Conservation (phyloP, 805 yeast genomes). For the Metschnikowia henanensis region DNA sequence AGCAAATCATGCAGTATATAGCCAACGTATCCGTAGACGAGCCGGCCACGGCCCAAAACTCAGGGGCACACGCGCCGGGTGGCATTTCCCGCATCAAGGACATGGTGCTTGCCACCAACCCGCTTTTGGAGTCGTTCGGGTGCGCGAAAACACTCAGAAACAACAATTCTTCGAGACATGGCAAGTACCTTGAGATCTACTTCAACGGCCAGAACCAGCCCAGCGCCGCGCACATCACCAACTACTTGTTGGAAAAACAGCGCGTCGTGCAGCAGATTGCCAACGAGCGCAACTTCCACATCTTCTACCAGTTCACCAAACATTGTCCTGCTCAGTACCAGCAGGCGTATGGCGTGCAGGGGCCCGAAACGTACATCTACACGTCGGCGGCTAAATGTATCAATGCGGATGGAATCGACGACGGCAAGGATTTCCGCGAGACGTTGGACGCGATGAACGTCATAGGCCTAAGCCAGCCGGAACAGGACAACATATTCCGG, state of each 20-base stretch:
- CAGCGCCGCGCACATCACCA: constrained; percentile 93
- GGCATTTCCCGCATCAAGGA: constrained; percentile 83
- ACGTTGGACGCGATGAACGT: constrained; percentile 87
- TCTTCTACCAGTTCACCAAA: constrained; percentile 93
- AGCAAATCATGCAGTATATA: constrained; percentile 95
- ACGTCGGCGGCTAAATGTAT: constrained; percentile 87
- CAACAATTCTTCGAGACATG: constrained; percentile 89
- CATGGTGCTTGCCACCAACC: constrained; percentile 97
- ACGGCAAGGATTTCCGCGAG: constrained; percentile 71
- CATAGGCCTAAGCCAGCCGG: constrained; percentile 78
- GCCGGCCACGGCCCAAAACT: background rate
- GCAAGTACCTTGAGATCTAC: constrained; percentile 88
- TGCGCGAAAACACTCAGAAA: constrained; percentile 92
- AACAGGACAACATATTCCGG: constrained; percentile 89
- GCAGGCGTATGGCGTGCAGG: constrained; percentile 84
- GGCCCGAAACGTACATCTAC: constrained; percentile 89
- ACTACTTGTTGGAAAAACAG: constrained; percentile 90
- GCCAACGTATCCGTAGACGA: constrained; percentile 77
- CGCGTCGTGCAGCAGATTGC: constrained; percentile 92
- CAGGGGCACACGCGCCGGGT: constrained; percentile 25
- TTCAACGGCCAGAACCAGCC: constrained; percentile 80
- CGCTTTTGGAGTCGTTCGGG: constrained; percentile 86
- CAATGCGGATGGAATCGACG: constrained; percentile 84
- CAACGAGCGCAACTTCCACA: constrained; percentile 95
- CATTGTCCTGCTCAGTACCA: constrained; percentile 85